Evolutionary conservation across 495 filamentous ascomycete species (phyloP).

Genomic region (Penicillium daleae): DNA sequence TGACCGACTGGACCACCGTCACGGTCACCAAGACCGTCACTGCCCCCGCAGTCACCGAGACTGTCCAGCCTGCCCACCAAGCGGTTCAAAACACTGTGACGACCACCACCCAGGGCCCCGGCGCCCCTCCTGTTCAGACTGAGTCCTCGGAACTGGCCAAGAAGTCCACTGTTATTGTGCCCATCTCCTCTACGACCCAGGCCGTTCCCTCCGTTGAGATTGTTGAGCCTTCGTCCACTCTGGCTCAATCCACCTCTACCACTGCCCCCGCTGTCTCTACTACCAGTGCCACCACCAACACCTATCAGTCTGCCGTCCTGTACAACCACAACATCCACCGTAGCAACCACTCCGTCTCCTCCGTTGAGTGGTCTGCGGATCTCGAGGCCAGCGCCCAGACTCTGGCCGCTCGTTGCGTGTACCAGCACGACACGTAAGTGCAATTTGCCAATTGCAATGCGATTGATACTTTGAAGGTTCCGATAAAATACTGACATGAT

Average conservation of each 20-base stretch:
- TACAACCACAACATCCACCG: slow-evolving; percentile 87
- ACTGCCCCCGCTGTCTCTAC: slow-evolving; percentile 28
- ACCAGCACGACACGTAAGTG: slow-evolving; percentile 77
- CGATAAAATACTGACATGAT: slow-evolving; percentile 6
- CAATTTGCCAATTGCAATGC: background rate
- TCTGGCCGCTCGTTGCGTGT: slow-evolving; percentile 63
- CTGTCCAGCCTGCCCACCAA: slow-evolving; percentile 17
- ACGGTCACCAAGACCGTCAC: slow-evolving; percentile 68
- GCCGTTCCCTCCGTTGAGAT: slow-evolving; percentile 15
- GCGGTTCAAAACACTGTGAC: slow-evolving; percentile 16
- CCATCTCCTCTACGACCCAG: slow-evolving; percentile 20
- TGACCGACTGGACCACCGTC: slow-evolving; percentile 59
- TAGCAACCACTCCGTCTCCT: slow-evolving; percentile 73
- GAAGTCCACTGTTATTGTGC: slow-evolving; percentile 27
- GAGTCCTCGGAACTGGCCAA: slow-evolving; percentile 15
- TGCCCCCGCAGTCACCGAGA: slow-evolving; percentile 36
- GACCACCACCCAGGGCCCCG: slow-evolving; percentile 16
- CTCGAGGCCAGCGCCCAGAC: slow-evolving; percentile 64
- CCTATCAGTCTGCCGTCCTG: slow-evolving; percentile 55
- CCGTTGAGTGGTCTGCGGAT: slow-evolving; percentile 63
- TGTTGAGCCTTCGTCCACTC: slow-evolving; percentile 19
- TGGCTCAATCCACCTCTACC: slow-evolving; percentile 31
- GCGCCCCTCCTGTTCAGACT: slow-evolving; percentile 13
- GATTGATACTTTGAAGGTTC: background rate
- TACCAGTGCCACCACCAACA: slow-evolving; percentile 26